A percentile compares a stretch with the other conserved stretches of the same genome.
phyloP scores from a whole-genome alignment of 257 asterid genomes.

The Solanum neorickii region DNA sequence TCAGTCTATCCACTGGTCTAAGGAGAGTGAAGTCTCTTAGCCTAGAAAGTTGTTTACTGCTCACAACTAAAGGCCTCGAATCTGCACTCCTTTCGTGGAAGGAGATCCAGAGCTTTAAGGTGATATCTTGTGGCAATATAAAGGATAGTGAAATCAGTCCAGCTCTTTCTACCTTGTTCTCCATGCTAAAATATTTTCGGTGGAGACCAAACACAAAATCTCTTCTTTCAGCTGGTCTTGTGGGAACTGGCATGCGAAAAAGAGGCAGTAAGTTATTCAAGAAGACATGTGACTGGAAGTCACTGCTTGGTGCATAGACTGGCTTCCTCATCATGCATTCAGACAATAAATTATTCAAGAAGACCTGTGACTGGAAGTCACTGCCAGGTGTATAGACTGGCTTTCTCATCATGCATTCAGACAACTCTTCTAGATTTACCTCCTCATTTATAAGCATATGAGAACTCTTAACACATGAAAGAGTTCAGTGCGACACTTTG shows the following conservation, averaged over 20 bases:
- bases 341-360: constrained; percentile 49
- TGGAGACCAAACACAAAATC: constrained; percentile 57
- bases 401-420: background rate
- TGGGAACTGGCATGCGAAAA: constrained; percentile 49
- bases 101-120: constrained; percentile 51
- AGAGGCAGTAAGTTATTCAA: constrained; percentile 48
- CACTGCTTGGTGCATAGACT: constrained; percentile 28
- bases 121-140: constrained; percentile 46
- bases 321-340: background rate
- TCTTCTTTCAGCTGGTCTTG: constrained; percentile 31
- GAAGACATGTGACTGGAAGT: constrained; percentile 55
- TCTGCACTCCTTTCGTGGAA: constrained; percentile 34
- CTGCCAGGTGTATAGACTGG: constrained; percentile 24
- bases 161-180: constrained; percentile 33
- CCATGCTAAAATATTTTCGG: constrained; percentile 40
- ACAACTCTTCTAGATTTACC: background rate
- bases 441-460: background rate
- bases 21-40: constrained; percentile 42
- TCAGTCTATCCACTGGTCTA: constrained; percentile 28
- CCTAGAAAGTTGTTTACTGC: constrained; percentile 57
- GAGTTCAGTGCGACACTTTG: background rate
- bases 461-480: background rate
- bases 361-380: constrained; percentile 48
- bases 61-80: constrained; percentile 57
- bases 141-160: constrained; percentile 49